Evolutionary conservation across 2,329 filamentous ascomycete genomes (phyloP).

Genomic region (Neofusicoccum cordaticola): DNA sequence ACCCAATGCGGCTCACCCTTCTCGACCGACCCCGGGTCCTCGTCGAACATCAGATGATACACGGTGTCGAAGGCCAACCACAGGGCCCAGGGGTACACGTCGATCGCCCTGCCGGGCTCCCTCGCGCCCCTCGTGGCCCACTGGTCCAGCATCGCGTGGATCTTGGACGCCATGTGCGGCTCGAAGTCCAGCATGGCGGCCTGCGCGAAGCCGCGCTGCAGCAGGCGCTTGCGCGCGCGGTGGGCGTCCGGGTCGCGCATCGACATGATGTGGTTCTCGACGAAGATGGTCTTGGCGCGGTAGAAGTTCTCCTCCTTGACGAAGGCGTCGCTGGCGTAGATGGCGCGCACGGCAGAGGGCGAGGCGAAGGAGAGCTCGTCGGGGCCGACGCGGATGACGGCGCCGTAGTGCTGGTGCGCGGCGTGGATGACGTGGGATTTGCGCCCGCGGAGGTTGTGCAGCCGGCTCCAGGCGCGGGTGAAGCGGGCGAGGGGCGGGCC

Average conservation of each 20-base stretch:
- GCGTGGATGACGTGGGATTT: not conserved
- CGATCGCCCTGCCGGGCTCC: not conserved
- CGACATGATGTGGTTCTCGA: not conserved
- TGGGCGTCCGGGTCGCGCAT: not conserved
- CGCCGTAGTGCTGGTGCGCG: constrained; percentile 7
- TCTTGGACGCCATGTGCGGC: not conserved
- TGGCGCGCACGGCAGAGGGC: not conserved
- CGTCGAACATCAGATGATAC: not conserved
- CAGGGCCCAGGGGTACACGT: not conserved
- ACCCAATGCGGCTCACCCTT: not conserved
- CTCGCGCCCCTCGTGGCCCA: not conserved
- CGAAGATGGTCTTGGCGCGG: constrained; percentile 1
- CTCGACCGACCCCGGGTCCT: not conserved
- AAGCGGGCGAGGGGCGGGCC: constrained; percentile 1
- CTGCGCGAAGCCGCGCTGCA: constrained; percentile 3
- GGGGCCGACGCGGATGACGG: constrained; percentile 12
- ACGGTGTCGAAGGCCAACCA: not conserved
- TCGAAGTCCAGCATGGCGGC: not conserved
- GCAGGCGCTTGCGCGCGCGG: not conserved
- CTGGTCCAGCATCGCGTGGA: not conserved
- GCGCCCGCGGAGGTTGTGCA: not conserved
- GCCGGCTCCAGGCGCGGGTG: not conserved
- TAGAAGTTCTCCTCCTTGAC: not conserved
- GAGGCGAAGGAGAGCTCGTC: constrained; percentile 14
- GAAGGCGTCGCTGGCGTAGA: not conserved